Base-by-base conservation (phyloP, 805 yeast species). In the Wickerhamomyces canadensis region DNA sequence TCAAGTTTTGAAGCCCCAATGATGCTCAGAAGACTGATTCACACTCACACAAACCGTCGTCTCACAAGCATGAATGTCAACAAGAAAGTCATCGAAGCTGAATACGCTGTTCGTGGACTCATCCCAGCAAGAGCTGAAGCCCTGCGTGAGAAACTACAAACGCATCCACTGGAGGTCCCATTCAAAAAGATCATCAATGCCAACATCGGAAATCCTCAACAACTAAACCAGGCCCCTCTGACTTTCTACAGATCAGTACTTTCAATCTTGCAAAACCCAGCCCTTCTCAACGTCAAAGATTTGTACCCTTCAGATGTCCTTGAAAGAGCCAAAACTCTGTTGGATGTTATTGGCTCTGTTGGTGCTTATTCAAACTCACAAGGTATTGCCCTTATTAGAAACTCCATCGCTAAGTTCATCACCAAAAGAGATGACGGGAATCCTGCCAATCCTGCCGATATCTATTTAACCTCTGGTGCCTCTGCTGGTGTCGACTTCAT, bases 191-290 rank as follows among this genome's bases (percentile, higher is more conserved):
- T 93, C 51, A 83, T 94, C 57, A 80, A 78, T 53, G 93, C 96
- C 45, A 93, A 93, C 58, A 93, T 93, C 45, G 99, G 99, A 22
- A 93, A 93, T 58, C 99, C 99, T 2, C 99, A 93, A 62, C 98
- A 91, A 59, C 70, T 93, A 56, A 91, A 87, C 49, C 99, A 93
- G 61, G 74, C 80, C 53, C 98, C 99, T 1, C 69, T 93, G 51
- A 85, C 95, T n/a, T 93, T 93, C 68, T 89, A 87, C 62, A 75
- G 99, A 52, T 95, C 89, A 58, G 95, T 89, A 4, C 66, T 91
- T 42, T 76, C 97, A 1, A 61, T 89, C 31, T 64, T 91, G 49
- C 96, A 93, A 63, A 83, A 85, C 58, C 98, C 98, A 1, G 74
- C 70, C 22, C 61, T 89, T 35, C 50, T 89, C 30, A 54, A 58